Evolutionary conservation across 805 yeast genomes (phyloP), one percentile per base, ranked within the genome.

Genomic region (Yarrowia osloensis): DNA sequence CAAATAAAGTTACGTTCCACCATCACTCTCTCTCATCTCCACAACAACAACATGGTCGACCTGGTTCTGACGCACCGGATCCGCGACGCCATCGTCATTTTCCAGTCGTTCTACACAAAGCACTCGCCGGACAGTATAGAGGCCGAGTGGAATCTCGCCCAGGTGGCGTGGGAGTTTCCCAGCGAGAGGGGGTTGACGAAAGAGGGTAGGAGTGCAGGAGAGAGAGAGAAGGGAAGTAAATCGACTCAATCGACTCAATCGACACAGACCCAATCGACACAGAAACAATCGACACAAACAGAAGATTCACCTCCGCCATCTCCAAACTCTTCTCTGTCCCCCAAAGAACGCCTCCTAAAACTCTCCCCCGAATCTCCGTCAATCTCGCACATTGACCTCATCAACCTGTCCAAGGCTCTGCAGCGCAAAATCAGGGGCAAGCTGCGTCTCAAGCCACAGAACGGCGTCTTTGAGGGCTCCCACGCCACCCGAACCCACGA

Each of bases 351-450:
- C 28, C 33, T 57, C 9, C 44, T 61, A 0, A 3, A 12, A n/a
- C 2, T 61, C 2, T 21, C 28, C 2, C 66, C 66, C 2, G 15
- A 21, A 7, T 4, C 66, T 0, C 44, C 33, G 6, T 31, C 54
- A 4, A 61, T 61, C 17, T 15, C 52, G 1, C 66, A 61, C 8
- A 12, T 44, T 3, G 65, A 63, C 26, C 39, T 70, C 42, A 39
- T 68, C 55, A 28, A 49, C 17, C 17, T 69, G 7, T 57, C 67
- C 22, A 63, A 66, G n/a, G 54, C 42, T 22, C 31, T 68, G 44
- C 62, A 37, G 33, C 33, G 13, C n/a, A 46, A 49, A 15, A 54
- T 61, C 52, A 33, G 24, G 42, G 66, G 66, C 22, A 61, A 61
- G 17, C 17, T 61, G 26, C 52, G 66, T 7, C 54, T 61, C 15